Conservation (phyloP, 768 basidiomycete species). For the Podaxis sp. region DNA sequence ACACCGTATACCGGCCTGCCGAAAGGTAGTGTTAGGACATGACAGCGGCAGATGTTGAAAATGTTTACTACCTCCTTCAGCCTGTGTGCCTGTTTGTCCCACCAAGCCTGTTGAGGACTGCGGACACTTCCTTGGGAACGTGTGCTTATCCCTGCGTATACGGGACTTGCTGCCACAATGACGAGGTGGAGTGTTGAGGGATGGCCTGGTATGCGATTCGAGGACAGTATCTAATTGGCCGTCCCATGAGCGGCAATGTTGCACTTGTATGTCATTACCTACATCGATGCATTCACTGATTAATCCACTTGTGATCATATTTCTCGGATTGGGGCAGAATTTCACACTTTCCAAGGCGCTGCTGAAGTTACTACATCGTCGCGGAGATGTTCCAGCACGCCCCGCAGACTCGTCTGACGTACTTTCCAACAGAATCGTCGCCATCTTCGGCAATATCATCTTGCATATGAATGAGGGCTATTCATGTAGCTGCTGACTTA, state of each 20-base stretch:
- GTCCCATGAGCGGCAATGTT: background rate
- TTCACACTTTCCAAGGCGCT: slow-evolving; percentile 33
- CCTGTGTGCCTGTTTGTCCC: slow-evolving; percentile 5
- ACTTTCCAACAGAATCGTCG: slow-evolving; percentile 9
- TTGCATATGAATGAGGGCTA: background rate
- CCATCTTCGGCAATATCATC: slow-evolving; percentile 9
- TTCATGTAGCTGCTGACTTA: slow-evolving; percentile 22
- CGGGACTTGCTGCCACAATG: slow-evolving; percentile 11
- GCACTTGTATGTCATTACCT: slow-evolving; percentile 13
- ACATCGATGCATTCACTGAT: slow-evolving; percentile 46
- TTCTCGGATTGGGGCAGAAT: slow-evolving; percentile 38
- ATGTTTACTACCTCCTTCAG: slow-evolving; percentile 11
- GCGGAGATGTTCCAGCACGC: slow-evolving; percentile 21
- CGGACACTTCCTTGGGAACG: background rate
- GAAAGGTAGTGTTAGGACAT: slow-evolving; percentile 6
- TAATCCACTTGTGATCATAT: slow-evolving; percentile 38
- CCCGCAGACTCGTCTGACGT: background rate
- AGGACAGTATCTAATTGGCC: slow-evolving; percentile 4
- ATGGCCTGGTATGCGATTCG: slow-evolving; percentile 1
- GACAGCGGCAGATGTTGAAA: slow-evolving; percentile 6
- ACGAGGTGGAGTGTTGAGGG: slow-evolving; percentile 9
- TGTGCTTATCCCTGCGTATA: background rate
- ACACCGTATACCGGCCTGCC: slow-evolving; percentile 50
- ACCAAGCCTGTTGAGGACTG: slow-evolving; percentile 5
- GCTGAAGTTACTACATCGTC: slow-evolving; percentile 37